Percentiles rank a stretch among this genome's conserved stretches.
Evolutionary conservation across 805 yeast species (phyloP).

Genomic region (Saccharomycopsis babjevae): DNA sequence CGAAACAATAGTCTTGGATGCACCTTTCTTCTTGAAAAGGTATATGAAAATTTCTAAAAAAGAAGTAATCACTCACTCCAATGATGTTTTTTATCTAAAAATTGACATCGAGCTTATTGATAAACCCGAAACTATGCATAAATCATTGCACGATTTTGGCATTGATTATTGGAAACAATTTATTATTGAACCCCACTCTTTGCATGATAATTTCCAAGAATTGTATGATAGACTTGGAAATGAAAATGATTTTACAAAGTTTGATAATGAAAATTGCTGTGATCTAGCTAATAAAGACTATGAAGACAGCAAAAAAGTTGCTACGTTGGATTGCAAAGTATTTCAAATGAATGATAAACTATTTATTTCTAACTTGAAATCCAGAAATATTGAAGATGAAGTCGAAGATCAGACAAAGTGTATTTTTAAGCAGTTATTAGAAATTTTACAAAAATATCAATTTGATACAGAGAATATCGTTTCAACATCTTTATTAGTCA

Average conservation of each 20-base stretch:
- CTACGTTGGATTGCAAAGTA: neutral
- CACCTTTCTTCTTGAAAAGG: constrained; percentile 65
- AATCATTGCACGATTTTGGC: neutral
- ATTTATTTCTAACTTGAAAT: constrained; percentile 36
- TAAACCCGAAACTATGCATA: constrained; percentile 23
- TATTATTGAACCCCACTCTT: constrained; percentile 23
- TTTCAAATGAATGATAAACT: constrained; percentile 19
- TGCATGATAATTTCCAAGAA: constrained; percentile 33
- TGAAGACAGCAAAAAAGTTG: neutral
- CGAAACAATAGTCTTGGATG: constrained; percentile 85
- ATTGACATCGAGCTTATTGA: constrained; percentile 34
- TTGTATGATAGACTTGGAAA: constrained; percentile 19
- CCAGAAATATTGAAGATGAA: constrained; percentile 20
- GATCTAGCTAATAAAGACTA: neutral
- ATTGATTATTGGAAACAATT: constrained; percentile 3
- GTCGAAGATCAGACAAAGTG: constrained; percentile 38
- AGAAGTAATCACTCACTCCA: constrained; percentile 39
- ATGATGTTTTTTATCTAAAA: constrained; percentile 61
- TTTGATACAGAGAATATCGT: constrained; percentile 16
- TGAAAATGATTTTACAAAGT: neutral
- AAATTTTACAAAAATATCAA: constrained; percentile 25
- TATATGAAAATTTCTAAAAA: constrained; percentile 33
- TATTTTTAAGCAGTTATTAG: constrained; percentile 37
- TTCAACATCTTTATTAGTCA: constrained; percentile 40
- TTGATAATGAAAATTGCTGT: neutral